Conservation (phyloP, 148 eudicot species). For the Beta vulgaris region DNA sequence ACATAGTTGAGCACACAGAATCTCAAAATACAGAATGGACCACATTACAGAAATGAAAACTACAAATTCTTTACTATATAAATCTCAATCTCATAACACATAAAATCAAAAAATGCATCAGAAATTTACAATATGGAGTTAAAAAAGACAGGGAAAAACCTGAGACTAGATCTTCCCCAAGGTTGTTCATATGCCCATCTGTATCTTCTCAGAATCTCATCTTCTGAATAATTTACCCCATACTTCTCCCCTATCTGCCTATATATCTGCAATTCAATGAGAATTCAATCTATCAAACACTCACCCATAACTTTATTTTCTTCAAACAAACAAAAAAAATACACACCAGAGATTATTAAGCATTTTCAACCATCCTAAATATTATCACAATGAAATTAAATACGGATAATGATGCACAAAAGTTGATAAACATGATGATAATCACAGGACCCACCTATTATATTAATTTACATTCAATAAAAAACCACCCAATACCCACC, state of each 20-base stretch:
- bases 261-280: slow-evolving; percentile 51
- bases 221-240: slow-evolving; percentile 75
- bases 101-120: not conserved
- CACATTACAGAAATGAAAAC: slow-evolving; percentile 5
- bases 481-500: not conserved
- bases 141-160: slow-evolving; percentile 32
- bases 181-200: slow-evolving; percentile 93
- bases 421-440: not conserved
- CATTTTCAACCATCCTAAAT: not conserved
- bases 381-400: not conserved
- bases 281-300: not conserved
- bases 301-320: no score
- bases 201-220: slow-evolving; percentile 71
- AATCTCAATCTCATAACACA: not conserved
- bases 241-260: slow-evolving; percentile 90
- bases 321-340: not conserved
- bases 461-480: not conserved
- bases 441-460: not conserved
- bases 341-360: not conserved
- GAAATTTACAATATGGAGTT: not conserved
- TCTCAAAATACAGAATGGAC: slow-evolving; percentile 13
- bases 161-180: slow-evolving; percentile 90
- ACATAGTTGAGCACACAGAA: not conserved
- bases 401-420: not conserved
- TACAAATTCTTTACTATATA: not conserved